phyloP scores from a whole-genome alignment of 805 yeast genomes.

The Schwanniomyces pseudopolymorphus region DNA sequence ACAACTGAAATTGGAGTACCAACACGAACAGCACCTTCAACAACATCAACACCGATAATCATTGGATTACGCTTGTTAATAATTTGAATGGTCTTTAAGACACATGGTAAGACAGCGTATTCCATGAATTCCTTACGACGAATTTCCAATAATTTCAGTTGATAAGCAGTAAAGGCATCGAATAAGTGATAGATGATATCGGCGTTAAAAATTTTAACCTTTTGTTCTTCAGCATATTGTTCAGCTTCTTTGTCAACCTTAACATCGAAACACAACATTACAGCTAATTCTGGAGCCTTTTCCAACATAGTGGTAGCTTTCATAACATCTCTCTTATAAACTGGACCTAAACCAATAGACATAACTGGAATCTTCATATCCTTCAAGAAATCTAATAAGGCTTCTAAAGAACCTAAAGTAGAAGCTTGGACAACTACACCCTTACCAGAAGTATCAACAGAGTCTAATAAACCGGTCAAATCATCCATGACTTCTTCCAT shows the following conservation, averaged over 20 bases:
- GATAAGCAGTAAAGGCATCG: constrained; percentile 92
- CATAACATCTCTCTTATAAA: constrained; percentile 96
- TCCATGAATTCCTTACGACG: constrained; percentile 87
- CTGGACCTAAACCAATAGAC: constrained; percentile 98
- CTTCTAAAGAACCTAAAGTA: constrained; percentile 97
- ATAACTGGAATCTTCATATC: constrained; percentile 99
- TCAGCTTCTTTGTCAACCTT: constrained; percentile 97
- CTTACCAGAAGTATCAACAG: constrained; percentile 90
- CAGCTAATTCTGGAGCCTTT: constrained; percentile 90
- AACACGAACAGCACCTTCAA: constrained; percentile 82
- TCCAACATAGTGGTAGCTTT: constrained; percentile 96
- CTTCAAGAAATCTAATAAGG: constrained; percentile 92
- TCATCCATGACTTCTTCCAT: constrained; percentile 99
- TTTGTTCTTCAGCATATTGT: constrained; percentile 93
- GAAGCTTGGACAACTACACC: constrained; percentile 99
- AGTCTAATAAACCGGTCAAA: constrained; percentile 87
- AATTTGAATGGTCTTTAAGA: constrained; percentile 88
- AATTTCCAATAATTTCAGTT: constrained; percentile 79
- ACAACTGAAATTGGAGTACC: constrained; percentile 98
- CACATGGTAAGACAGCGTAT: constrained; percentile 93
- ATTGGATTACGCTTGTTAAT: constrained; percentile 98
- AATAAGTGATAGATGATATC: constrained; percentile 96
- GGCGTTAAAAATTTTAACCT: constrained; percentile 89
- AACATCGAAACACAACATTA: constrained; percentile 99
- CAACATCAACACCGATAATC: constrained; percentile 98